Evolutionary conservation across 306 rosid genomes (phyloP), one percentile per base, ranked within the genome.

Genomic region (Corylus heterophylla): DNA sequence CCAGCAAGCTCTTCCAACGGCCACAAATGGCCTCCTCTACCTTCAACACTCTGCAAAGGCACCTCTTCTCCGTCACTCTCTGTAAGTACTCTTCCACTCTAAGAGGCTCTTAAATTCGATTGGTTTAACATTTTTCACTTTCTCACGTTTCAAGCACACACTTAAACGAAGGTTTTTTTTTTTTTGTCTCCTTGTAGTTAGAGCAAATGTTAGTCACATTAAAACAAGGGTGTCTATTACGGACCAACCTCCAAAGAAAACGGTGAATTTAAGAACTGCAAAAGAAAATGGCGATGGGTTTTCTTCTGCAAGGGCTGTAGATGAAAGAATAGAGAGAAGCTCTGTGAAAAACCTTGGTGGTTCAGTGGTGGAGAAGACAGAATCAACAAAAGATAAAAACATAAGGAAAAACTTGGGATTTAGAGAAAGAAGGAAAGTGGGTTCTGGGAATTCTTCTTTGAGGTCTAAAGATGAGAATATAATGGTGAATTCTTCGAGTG

Each of bases 21-120:
- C 92, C 91, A 86, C 91, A 85, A 51, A 85, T 90, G 93, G 90
- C 89, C 66, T 84, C 77, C 82, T 83, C 79, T 22, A 59, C 83
- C 86, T 82, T 79, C 82, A 85, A 78, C 78, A 54, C 90, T 69
- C 82, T 83, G 35, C 88, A 82, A n/a, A 80, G 75, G 37, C 88
- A 71, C 69, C 58, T 66, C 75, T 75, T 64, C 85, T 76, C 86
- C 48, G 13, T 63, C 54, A 4, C 82, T 80, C 47, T 76, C 81
- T 82, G 88, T 80, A 82, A 86, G 93, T 88, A 22, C 76, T 81
- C 81, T 18, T 71, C 84, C 25, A 47, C 85, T 18, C 69, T 81
- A 72, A 64, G 45, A 55, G 35, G 22, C 62, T 55, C 69, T 72
- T 39, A 73, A 78, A 27, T 77, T 25, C 56, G 76, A 45, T 18